Evolutionary conservation across 2,329 filamentous ascomycete species (phyloP).

Genomic region (Erysiphe pulchra): DNA sequence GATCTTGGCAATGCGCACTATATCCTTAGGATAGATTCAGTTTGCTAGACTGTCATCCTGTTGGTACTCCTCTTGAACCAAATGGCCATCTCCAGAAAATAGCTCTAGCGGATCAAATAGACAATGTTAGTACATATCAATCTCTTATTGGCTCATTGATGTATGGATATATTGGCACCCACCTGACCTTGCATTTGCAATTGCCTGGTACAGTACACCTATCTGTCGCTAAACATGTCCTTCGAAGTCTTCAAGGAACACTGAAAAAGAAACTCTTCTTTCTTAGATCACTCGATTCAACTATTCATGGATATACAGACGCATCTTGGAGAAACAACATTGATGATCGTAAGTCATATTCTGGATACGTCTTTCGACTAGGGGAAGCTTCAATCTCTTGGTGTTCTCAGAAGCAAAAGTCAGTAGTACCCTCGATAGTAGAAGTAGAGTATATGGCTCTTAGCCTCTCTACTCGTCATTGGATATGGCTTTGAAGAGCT

Average conservation of each 20-base stretch:
- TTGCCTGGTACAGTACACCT: not conserved
- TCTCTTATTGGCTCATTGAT: not conserved
- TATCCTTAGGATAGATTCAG: not conserved
- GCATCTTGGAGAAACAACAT: not conserved
- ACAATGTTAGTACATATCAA: not conserved
- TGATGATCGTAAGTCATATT: conserved; percentile 1
- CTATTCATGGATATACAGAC: not conserved
- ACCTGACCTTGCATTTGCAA: not conserved
- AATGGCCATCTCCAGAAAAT: not conserved
- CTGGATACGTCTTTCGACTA: not conserved
- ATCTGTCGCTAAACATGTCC: not conserved
- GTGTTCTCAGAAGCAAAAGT: not conserved
- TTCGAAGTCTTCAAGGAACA: not conserved
- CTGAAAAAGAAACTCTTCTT: not conserved
- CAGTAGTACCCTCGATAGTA: not conserved
- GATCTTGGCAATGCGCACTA: not conserved
- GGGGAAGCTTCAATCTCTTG: conserved; percentile 1
- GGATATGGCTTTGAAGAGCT: not conserved
- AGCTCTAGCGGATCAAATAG: not conserved
- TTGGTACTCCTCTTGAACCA: not conserved
- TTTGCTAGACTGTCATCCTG: not conserved
- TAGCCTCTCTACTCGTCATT: not conserved
- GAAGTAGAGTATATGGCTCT: not conserved
- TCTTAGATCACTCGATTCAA: not conserved
- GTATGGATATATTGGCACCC: not conserved